A percentile compares a stretch with the other conserved stretches of the same genome.
Conservation (phyloP, 2,329 filamentous ascomycete genomes). For the Nothomitra cinnamomea region DNA sequence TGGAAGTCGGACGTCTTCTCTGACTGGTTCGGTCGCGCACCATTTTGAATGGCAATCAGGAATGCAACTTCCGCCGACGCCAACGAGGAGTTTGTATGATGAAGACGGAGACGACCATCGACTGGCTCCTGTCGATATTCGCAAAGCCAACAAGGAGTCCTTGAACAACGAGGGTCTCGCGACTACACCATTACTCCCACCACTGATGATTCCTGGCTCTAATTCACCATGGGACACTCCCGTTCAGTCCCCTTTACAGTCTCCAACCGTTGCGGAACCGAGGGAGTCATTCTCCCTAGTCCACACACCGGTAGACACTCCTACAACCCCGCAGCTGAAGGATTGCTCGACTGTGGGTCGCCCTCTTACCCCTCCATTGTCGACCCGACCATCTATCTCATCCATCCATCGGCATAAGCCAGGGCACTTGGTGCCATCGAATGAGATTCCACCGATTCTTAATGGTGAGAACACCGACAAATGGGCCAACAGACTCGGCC, state of each 20-base stretch:
- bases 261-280: constrained; percentile 57
- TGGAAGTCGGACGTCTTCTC: constrained; percentile 55
- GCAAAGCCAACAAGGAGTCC: constrained; percentile 17
- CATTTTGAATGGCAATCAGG: constrained; percentile 20
- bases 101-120: constrained; percentile 28
- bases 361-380: constrained; percentile 52
- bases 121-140: constrained; percentile 33
- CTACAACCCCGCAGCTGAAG: constrained; percentile 25
- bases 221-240: constrained; percentile 33
- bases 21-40: constrained; percentile 42
- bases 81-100: constrained; percentile 44
- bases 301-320: constrained; percentile 30
- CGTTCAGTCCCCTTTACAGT: constrained; percentile 69
- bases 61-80: constrained; percentile 40
- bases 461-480: constrained; percentile 52
- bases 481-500: constrained; percentile 73
- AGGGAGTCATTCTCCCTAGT: constrained; percentile 25
- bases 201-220: constrained; percentile 45
- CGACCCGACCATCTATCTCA: constrained; percentile 57
- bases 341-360: background rate
- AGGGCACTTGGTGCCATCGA: constrained; percentile 30
- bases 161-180: constrained; percentile 5
- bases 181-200: constrained; percentile 68
- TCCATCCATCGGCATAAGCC: constrained; percentile 41
- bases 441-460: constrained; percentile 45